Evolutionary conservation across 768 basidiomycete species (phyloP).

Genomic region (Heimioporus sp.): DNA sequence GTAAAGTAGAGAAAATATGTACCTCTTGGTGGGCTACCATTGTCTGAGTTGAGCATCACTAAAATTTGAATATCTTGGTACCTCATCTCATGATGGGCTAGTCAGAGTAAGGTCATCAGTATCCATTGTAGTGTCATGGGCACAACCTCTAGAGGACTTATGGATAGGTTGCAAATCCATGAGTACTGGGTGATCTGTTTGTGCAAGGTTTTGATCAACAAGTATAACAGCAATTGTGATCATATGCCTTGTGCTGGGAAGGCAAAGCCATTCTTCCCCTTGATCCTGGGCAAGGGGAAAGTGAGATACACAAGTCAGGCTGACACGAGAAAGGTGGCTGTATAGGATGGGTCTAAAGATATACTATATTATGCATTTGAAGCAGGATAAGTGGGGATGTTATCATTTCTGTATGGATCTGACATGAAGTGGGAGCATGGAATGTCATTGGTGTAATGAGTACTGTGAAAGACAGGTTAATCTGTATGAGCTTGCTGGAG

Average conservation of each 20-base stretch:
- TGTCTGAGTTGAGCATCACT: too few relatives aligned
- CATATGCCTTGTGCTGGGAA: slow-evolving; percentile 31
- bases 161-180: too few relatives aligned
- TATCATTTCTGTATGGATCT: slow-evolving; percentile 16
- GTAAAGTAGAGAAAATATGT: too few relatives aligned
- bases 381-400: slow-evolving; percentile 18
- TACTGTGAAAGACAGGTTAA: slow-evolving; percentile 5
- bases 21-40: too few relatives aligned
- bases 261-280: slow-evolving; percentile 38
- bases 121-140: too few relatives aligned
- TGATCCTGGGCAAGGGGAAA: slow-evolving; percentile 24
- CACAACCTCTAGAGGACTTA: too few relatives aligned
- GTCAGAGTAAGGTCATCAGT: too few relatives aligned
- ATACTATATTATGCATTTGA: slow-evolving; percentile 39
- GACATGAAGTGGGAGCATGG: slow-evolving; percentile 20
- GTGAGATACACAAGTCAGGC: slow-evolving; percentile 20
- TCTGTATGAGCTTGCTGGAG: slow-evolving; percentile 18
- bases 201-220: slow-evolving; percentile 12
- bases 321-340: slow-evolving; percentile 27
- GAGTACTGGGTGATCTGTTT: slow-evolving; percentile 9
- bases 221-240: slow-evolving; percentile 13
- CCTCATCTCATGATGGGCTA: too few relatives aligned
- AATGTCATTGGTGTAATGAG: slow-evolving; percentile 14
- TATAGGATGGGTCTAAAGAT: slow-evolving; percentile 32
- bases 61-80: too few relatives aligned